Evolutionary conservation across 768 basidiomycete species (phyloP), one percentile per base, ranked within the genome.

Genomic region (Pleurotus citrinopileatus): DNA sequence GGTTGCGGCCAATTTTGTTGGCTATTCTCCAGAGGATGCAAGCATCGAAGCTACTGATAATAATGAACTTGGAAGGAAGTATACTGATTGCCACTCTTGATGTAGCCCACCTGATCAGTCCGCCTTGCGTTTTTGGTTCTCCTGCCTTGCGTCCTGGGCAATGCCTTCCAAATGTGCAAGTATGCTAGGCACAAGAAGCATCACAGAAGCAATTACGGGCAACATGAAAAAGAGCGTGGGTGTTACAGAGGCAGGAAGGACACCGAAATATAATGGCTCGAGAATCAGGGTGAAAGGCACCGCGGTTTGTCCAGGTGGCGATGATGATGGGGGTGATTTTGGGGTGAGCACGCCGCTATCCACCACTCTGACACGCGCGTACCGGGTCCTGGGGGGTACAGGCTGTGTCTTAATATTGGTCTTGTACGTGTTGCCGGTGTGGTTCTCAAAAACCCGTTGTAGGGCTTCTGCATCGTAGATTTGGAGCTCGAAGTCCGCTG

Each of bases 211-310:
- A 19, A 64, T 57, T 6, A 63, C 67, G 10, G 61, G 46, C n/a
- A 70, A 25, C n/a, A 78, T 60, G 32, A 65, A 61, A 10, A 57
- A 34, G 25, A 73, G 53, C 2, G 70, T 67, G 1, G 76, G 73
- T 7, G 72, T 47, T n/a, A 86, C 63, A 0, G 83, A 78, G 15
- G 73, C 72, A 7, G 87, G 87, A 25, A 89, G 63, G 20, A 84
- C 65, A 13, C 82, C 83, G n/a, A 82, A 61, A 52, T 79, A 73
- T 1, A 83, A 65, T 23, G 83, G 87, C 60, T 89, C 87, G 40
- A 89, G 62, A 17, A 72, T 65, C 13, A 88, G 59, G 53, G 74
- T 64, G 58, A 88, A 73, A 2, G 84, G 73, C 4, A 87, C 75
- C 0, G 63, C 40, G 26, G 57, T 58, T 36, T 58, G 53, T 52